Evolutionary conservation across 148 eudicot species (phyloP).

Genomic region (Persicaria maculosa): DNA sequence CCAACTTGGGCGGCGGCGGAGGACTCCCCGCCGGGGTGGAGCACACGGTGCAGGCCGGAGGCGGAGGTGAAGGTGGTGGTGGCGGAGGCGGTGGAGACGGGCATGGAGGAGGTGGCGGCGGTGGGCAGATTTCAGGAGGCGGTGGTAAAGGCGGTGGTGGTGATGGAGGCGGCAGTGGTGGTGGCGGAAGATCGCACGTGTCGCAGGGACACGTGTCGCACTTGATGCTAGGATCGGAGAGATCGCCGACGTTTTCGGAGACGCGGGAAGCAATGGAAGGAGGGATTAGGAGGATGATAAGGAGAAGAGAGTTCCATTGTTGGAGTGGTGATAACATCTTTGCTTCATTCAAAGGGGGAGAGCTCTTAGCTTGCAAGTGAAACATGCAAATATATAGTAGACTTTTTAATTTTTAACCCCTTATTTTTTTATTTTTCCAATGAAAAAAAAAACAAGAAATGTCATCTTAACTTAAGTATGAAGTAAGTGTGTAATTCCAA

Average conservation of each 20-base stretch:
- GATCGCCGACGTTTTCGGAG: background rate
- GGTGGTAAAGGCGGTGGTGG: background rate
- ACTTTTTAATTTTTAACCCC: too few species aligned
- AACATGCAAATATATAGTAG: background rate
- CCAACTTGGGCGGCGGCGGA: background rate
- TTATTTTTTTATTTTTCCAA: too few species aligned
- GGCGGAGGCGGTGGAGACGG: background rate
- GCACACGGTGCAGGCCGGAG: background rate
- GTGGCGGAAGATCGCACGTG: background rate
- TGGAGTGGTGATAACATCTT: background rate
- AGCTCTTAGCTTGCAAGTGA: too few species aligned
- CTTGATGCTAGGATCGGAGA: constrained; percentile 1
- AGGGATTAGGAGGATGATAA: background rate
- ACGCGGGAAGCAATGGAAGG: background rate
- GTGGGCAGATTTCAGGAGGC: background rate
- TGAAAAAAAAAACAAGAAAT: too few species aligned
- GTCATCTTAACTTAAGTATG: too few species aligned
- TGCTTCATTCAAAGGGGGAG: background rate
- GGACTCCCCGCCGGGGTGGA: background rate
- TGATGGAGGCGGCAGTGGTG: background rate
- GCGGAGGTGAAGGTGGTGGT: background rate
- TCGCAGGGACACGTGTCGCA: background rate
- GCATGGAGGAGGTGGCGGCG: background rate
- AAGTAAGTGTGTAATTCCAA: too few species aligned
- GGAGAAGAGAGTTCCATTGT: background rate